Conservation (phyloP, 208 protist species). For the Phytomonas francai region DNA sequence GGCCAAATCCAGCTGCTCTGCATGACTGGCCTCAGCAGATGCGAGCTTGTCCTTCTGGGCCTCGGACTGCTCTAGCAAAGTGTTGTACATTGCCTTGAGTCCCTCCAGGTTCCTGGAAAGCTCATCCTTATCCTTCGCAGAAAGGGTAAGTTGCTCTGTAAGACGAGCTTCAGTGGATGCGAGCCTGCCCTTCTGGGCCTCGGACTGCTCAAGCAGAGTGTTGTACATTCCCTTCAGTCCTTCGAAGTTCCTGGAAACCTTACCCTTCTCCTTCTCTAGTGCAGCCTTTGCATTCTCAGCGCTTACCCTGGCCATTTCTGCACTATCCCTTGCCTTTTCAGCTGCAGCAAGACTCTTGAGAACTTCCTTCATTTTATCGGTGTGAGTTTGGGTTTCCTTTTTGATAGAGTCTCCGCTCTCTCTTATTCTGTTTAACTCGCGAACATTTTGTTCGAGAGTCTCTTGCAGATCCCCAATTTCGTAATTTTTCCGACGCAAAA, state of each 20-base stretch:
- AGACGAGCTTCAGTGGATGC: not conserved
- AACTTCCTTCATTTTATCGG: too few species aligned
- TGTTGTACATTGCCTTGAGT: not conserved
- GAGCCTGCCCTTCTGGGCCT: not conserved
- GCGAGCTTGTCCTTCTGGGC: not conserved
- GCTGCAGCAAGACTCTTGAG: too few species aligned
- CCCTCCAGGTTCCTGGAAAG: not conserved
- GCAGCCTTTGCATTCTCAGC: not conserved
- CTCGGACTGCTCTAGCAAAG: conserved; percentile 3
- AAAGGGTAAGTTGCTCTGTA: not conserved
- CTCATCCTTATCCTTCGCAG: not conserved
- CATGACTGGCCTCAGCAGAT: not conserved
- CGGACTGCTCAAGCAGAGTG: not conserved
- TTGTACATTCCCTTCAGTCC: not conserved
- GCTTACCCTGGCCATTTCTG: not conserved
- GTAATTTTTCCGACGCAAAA: conserved; percentile 21
- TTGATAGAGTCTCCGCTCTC: too few species aligned
- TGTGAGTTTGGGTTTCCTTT: too few species aligned
- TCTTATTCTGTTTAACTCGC: too few species aligned
- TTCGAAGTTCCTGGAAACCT: conserved; percentile 10
- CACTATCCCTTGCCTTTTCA: not conserved
- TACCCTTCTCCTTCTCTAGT: conserved; percentile 13
- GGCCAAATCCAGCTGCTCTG: not conserved
- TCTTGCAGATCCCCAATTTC: conserved; percentile 9
- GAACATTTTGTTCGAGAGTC: too few species aligned